Conservation (phyloP, 1,284 basidiomycete genomes). For the Trichosporon ovoides region DNA sequence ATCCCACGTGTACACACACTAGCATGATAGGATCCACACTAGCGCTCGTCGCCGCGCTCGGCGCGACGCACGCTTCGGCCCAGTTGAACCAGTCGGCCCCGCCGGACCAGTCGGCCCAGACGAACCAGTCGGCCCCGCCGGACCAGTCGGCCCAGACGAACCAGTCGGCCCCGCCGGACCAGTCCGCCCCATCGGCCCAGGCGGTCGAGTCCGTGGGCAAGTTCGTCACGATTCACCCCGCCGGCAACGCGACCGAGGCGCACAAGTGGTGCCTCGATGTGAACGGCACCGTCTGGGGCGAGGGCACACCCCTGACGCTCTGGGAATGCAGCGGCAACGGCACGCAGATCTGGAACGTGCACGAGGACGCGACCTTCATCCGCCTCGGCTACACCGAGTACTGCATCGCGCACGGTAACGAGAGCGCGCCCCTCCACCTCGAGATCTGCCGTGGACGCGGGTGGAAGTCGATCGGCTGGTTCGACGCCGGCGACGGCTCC, state of each 20-base stretch:
- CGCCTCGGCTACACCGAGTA: not conserved
- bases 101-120: too few relatives aligned
- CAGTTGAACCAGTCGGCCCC: too few relatives aligned
- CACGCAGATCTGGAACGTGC: not conserved
- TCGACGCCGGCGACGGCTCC: not conserved
- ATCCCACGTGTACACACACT: not conserved
- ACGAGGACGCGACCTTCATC: not conserved
- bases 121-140: not conserved
- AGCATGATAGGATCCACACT: not conserved
- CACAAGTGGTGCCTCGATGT: conserved; percentile 4
- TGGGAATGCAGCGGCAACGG: conserved; percentile 1
- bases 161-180: too few relatives aligned
- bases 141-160: too few relatives aligned
- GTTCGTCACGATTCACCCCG: not conserved
- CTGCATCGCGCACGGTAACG: not conserved
- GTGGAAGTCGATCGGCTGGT: not conserved
- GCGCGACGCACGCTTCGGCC: too few relatives aligned
- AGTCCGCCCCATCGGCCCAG: too few relatives aligned
- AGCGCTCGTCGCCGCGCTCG: not conserved
- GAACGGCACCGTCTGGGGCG: not conserved
- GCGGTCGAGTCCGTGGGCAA: not conserved
- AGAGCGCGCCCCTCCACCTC: not conserved
- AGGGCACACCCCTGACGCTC: not conserved
- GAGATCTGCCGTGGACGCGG: not conserved
- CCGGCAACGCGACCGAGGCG: not conserved